Evolutionary conservation across 176 grass and related monocot species (phyloP).

Genomic region (Raddia distichophylla): DNA sequence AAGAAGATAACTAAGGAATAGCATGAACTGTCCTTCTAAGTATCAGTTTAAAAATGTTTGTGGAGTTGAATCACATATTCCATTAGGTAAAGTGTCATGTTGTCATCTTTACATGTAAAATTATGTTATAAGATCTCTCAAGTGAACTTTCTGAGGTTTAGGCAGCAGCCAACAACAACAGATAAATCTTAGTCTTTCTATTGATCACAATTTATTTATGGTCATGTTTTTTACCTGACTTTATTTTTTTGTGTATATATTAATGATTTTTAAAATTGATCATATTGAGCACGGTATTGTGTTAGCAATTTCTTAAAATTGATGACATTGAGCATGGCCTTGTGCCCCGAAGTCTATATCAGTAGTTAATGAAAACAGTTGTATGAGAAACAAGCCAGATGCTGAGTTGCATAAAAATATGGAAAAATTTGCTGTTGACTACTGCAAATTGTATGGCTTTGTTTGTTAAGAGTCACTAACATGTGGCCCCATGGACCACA

Average conservation of each 20-base stretch:
- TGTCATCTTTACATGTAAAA: not conserved
- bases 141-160: not conserved
- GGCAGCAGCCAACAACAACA: not conserved
- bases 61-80: not conserved
- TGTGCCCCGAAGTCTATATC: not conserved
- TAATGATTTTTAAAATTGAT: not conserved
- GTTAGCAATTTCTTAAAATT: not conserved
- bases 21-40: not conserved
- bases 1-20: not conserved
- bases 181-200: not conserved
- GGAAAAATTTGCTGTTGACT: no score
- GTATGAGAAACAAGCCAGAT: slow-evolving; percentile 7
- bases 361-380: not conserved
- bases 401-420: not conserved
- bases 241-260: not conserved
- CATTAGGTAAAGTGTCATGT: not conserved
- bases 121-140: slow-evolving; percentile 12
- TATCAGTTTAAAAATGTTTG: not conserved
- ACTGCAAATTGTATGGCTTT: no score
- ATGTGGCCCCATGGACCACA: no score
- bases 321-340: not conserved
- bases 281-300: not conserved
- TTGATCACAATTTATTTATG: not conserved
- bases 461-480: no score
- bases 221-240: not conserved